A percentile compares a stretch with the other conserved stretches of the same genome.
Evolutionary conservation across 768 basidiomycete species (phyloP).

Genomic region (Lactifluus rugatus): DNA sequence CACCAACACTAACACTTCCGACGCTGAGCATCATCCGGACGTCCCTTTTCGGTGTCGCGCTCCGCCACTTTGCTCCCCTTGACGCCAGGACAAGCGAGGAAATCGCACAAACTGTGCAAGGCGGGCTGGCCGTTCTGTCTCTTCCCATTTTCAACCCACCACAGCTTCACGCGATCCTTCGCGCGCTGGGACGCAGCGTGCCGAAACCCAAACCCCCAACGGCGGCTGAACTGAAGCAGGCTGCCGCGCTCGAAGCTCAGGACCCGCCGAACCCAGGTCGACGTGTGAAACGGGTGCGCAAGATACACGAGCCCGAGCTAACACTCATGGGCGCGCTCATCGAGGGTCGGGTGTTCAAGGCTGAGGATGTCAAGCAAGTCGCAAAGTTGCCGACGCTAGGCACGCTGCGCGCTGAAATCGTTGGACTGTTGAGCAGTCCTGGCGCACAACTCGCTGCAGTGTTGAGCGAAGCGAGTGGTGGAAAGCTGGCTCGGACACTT

Average conservation of each 20-base stretch:
- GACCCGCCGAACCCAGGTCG: slow-evolving; percentile 63
- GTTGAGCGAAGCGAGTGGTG: slow-evolving; percentile 59
- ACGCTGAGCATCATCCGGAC: slow-evolving; percentile 65
- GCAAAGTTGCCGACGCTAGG: slow-evolving; percentile 71
- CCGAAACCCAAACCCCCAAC: slow-evolving; percentile 50
- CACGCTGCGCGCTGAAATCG: slow-evolving; percentile 69
- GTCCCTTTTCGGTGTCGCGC: slow-evolving; percentile 68
- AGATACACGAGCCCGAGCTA: slow-evolving; percentile 52
- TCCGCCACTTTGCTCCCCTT: slow-evolving; percentile 50
- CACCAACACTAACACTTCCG: slow-evolving; percentile 27
- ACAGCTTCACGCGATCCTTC: slow-evolving; percentile 55
- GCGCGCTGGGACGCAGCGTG: slow-evolving; percentile 53
- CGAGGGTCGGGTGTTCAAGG: slow-evolving; percentile 62
- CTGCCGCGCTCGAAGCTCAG: slow-evolving; percentile 41
- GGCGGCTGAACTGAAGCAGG: slow-evolving; percentile 40
- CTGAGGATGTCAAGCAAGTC: slow-evolving; percentile 48
- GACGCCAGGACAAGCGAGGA: slow-evolving; percentile 38
- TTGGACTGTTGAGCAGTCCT: slow-evolving; percentile 72
- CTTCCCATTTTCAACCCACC: slow-evolving; percentile 64
- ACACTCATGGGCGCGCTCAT: slow-evolving; percentile 70
- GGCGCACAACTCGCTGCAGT: slow-evolving; percentile 64
- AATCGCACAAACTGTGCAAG: slow-evolving; percentile 49
- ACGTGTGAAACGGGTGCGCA: slow-evolving; percentile 49
- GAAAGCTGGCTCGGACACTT: slow-evolving; percentile 57
- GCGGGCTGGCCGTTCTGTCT: slow-evolving; percentile 55